Evolutionary conservation across 148 eudicot genomes (phyloP), one percentile per base, ranked within the genome.

Genomic region (Rhododendron molle): DNA sequence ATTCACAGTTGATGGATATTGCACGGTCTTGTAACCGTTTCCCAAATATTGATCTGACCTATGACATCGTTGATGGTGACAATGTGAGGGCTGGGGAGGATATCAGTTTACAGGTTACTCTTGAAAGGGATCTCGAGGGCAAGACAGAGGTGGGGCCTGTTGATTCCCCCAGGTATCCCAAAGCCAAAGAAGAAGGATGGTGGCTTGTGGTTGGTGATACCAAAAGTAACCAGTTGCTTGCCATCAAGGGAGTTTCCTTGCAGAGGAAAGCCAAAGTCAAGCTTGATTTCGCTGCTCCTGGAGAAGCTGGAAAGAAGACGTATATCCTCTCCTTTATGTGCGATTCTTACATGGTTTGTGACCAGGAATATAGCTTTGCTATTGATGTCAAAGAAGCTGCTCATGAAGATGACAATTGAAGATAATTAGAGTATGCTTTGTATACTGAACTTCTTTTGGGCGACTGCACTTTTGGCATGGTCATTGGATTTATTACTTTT

Each of bases 201-300:
- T 95, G 96, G 96, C 91, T 95, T 50, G 95, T 95, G 15, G 94
- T 95, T 69, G 98, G 97, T 30, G 97, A 95, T 83, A 89, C 92
- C 0, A 90, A 90, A 88, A 93, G 87, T 50, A 91, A 94, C 85
- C 94, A 95, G 91, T 81, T 96, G 85, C 92, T 95, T 52, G 98
- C 97, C 21, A 94, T 92, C 65, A 95, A 95, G 85, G 92, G 96
- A 88, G 95, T 96, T 13, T 65, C 91, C 12, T 87, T 95, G 54
- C 96, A 96, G 87, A 91, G 95, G 91, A 95, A 90, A 89, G 90
- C 92, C 2, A 93, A 89, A 86, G 93, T 92, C 38, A 95, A 93
- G 89, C 92, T 95, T 28, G 93, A 90, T 26, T 89, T 93, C 76
- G 73, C 86, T 38, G 94, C 93, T 56, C 93, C 94, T 65, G 54